Evolutionary conservation across 148 eudicot genomes (phyloP).

Genomic region (Gaultheria prostrata): DNA sequence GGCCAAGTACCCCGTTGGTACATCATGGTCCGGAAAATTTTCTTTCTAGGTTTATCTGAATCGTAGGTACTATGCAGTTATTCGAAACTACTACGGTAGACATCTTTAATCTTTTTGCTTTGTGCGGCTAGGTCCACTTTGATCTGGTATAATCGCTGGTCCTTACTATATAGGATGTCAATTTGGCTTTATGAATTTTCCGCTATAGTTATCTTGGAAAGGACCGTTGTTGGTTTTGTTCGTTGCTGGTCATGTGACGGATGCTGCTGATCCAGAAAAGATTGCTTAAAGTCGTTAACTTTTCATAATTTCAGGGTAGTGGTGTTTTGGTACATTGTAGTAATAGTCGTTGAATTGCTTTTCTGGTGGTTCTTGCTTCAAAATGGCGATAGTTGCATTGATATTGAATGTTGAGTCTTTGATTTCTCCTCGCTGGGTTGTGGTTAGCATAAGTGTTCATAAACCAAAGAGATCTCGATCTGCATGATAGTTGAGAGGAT

Average conservation of each 20-base stretch:
- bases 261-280: background rate
- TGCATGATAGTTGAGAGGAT: background rate
- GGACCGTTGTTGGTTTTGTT: background rate
- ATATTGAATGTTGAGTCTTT: background rate
- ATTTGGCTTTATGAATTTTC: background rate
- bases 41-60: background rate
- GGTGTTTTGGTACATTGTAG: background rate
- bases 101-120: background rate
- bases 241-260: background rate
- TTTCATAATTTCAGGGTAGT: background rate
- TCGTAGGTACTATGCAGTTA: background rate
- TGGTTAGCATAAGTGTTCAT: background rate
- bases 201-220: background rate
- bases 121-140: background rate
- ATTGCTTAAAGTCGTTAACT: constrained; percentile 2
- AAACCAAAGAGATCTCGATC: background rate
- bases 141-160: background rate
- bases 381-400: background rate
- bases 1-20: background rate
- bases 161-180: background rate
- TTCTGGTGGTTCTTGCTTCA: constrained; percentile 1
- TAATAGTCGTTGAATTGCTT: background rate
- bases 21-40: background rate
- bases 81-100: background rate
- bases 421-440: background rate